Base-by-base conservation (phyloP, 768 basidiomycete species). In the Tephrocybe rancida region DNA sequence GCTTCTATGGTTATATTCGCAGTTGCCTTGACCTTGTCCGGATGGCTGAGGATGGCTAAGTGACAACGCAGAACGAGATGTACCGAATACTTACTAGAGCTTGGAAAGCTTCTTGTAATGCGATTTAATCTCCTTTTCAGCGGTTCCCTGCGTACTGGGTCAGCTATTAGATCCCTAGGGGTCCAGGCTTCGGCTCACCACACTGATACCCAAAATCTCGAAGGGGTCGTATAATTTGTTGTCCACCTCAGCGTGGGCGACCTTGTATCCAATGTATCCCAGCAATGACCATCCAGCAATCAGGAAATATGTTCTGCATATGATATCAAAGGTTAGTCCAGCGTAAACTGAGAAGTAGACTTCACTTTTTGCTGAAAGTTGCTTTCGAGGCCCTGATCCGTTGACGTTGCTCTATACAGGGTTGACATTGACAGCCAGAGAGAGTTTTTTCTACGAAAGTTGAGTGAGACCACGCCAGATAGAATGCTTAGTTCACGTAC, bases 71-170 rank as follows among this genome's bases (percentile, higher is more conserved):
- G 24, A 26, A n/a, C 18, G 11, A 22, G 10, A 48, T 7, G 1
- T 48, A 16, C 3, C 48, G 3, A 41, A 21, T 47, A 74, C 77
- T 54, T 64, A 96, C 95, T 88, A 97, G 70, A 87, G 73, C 61
- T 88, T 80, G 2, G 95, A 95, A 16, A 98, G 81, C 62, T 89
- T 88, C 73, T 95, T 96, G 79, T 87, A 99, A 68, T 93, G 90
- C 2, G 91, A 88, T 72, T 98, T 99, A 70, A 99, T 95, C 35
- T 93, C 91, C 70, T 95, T 95, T 64, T 95, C 89, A 2, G 86
- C 74, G 2, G 79, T 66, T 22, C 82, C 81, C 88, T 93, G 61
- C 2, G 32, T 41, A n/a, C 6, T 11, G 18, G 1, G 26, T 58
- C 34, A 60, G 52, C 43, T 39, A 19, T 43, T n/a, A 24, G 9